phyloP scores from a whole-genome alignment of 257 asterid species.

The Salvia splendens region DNA sequence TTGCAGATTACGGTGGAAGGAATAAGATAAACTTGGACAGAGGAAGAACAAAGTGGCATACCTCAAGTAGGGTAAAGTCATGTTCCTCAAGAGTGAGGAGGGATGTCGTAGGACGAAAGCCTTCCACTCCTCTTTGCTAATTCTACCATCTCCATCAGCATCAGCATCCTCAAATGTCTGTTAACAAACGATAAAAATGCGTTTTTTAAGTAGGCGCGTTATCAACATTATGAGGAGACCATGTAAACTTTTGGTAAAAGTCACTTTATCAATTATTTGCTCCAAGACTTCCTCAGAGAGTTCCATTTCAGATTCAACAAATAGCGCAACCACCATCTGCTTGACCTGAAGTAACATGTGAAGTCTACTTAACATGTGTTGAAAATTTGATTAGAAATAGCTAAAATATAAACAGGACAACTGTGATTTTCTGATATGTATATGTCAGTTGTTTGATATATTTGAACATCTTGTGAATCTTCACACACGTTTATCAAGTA shows the following conservation, averaged over 20 bases:
- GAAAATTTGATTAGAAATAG: background rate
- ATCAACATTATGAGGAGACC: slow-evolving; percentile 8
- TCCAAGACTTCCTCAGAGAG: slow-evolving; percentile 71
- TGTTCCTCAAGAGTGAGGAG: slow-evolving; percentile 76
- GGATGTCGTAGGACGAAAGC: slow-evolving; percentile 61
- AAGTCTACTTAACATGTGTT: slow-evolving; percentile 1
- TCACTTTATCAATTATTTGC: slow-evolving; percentile 68
- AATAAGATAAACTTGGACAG: background rate
- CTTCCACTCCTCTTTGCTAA: slow-evolving; percentile 77
- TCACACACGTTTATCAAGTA: background rate
- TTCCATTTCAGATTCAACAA: slow-evolving; percentile 58
- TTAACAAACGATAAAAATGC: background rate
- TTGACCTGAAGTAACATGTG: slow-evolving; percentile 47
- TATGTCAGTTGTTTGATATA: no score
- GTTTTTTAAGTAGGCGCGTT: no score
- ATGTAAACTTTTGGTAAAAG: background rate
- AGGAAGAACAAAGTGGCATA: slow-evolving; percentile 32
- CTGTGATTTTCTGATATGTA: background rate
- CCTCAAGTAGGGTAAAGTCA: slow-evolving; percentile 90
- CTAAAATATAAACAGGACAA: background rate
- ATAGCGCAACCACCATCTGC: slow-evolving; percentile 76
- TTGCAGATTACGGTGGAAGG: background rate
- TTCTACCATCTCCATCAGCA: slow-evolving; percentile 72
- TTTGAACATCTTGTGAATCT: background rate
- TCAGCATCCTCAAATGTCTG: slow-evolving; percentile 90